Percentiles rank a stretch among this genome's conserved stretches.
Evolutionary conservation across 2,329 filamentous ascomycete species (phyloP).

Genomic region (Didymella sp.): DNA sequence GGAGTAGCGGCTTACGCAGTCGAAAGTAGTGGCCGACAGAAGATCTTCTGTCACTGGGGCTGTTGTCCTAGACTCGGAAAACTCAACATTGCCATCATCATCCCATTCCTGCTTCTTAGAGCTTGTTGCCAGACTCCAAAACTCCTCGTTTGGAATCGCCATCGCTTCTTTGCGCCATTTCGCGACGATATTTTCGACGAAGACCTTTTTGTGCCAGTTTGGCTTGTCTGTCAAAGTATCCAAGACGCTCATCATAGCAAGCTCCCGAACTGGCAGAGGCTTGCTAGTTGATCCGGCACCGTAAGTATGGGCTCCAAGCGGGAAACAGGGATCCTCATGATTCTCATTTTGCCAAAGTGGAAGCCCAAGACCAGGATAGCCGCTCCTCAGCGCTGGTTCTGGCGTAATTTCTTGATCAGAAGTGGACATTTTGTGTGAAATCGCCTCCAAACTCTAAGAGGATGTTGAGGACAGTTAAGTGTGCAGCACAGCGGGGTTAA

Average conservation of each 20-base stretch:
- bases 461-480: too few species aligned
- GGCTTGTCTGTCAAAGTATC: constrained; percentile 52
- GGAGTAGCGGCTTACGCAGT: too few species aligned
- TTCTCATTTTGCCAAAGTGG: constrained; percentile 18
- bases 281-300: constrained; percentile 14
- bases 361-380: constrained; percentile 32
- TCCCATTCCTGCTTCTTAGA: constrained; percentile 18
- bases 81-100: not conserved
- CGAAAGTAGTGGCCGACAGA: too few species aligned
- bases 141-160: constrained; percentile 22
- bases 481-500: too few species aligned
- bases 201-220: constrained; percentile 52
- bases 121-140: constrained; percentile 20
- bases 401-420: too few species aligned
- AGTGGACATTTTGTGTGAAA: too few species aligned
- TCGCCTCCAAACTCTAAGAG: too few species aligned
- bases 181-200: constrained; percentile 39
- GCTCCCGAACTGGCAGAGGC: constrained; percentile 47
- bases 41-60: too few species aligned
- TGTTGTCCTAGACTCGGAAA: too few species aligned
- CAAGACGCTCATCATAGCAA: constrained; percentile 50
- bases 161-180: constrained; percentile 38
- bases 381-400: too few species aligned
- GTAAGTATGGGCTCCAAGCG: constrained; percentile 25
- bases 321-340: constrained; percentile 8